A percentile compares a stretch with the other conserved stretches of the same genome.
Conservation (phyloP, 176 grass and related monocot genomes). For the bread wheat (Triticum aestivum) region DNA sequence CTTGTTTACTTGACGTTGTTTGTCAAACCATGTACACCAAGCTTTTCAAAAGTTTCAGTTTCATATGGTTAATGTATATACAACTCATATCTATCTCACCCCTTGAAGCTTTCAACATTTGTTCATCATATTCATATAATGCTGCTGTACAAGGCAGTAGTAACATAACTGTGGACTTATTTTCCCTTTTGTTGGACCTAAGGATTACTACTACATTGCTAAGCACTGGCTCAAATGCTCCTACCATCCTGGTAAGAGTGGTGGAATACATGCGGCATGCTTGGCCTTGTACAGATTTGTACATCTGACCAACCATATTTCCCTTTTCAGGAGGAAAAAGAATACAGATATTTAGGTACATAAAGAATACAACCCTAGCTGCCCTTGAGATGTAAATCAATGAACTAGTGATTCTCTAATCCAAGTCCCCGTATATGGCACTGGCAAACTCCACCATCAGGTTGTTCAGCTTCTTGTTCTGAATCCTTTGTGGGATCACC, state of each 20-base stretch:
- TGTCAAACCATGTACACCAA: background rate
- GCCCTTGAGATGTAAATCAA: background rate
- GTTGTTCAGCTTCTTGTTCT: constrained; percentile 81
- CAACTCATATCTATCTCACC: background rate
- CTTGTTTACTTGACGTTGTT: background rate
- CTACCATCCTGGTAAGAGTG: constrained; percentile 23
- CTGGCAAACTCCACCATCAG: constrained; percentile 74
- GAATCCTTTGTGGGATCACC: constrained; percentile 67
- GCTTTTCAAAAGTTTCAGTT: background rate
- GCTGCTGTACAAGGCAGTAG: constrained; percentile 14
- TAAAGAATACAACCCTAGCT: constrained; percentile 36
- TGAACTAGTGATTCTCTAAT: constrained; percentile 17
- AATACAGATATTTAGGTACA: constrained; percentile 30
- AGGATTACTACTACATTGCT: constrained; percentile 1
- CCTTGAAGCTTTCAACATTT: constrained; percentile 13
- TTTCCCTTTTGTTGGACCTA: constrained; percentile 9
- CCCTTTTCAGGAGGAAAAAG: constrained; percentile 16
- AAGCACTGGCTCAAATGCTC: constrained; percentile 32
- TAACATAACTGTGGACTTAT: background rate
- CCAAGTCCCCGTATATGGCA: constrained; percentile 56
- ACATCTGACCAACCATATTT: constrained; percentile 47
- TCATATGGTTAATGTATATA: background rate
- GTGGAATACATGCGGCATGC: constrained; percentile 39
- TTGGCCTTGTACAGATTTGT: constrained; percentile 60
- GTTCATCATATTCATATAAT: background rate